Base-by-base conservation (phyloP, 345 rosid genomes). In the Draba incana region DNA sequence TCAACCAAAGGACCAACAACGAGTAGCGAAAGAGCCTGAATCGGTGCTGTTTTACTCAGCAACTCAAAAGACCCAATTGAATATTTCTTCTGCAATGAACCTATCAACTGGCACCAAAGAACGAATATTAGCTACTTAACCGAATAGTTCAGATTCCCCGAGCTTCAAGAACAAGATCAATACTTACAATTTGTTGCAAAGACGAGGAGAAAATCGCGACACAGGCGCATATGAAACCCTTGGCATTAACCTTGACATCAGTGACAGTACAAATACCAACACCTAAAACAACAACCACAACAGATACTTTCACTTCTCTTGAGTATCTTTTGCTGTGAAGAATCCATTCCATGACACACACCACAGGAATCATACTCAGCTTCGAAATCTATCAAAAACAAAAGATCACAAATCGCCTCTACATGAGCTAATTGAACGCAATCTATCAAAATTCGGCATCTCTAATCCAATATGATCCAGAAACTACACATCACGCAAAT, bases 301-400 rank as follows among this genome's bases (percentile, higher is more conserved):
- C 98, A 2, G 97, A 71, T 52, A 74, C 9, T 77, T 90, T 92
- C 67, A 92, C 89, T 86, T 85, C 86, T 68, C 57, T 86, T 0
- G 97, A 84, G 81, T 86, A 92, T 47, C 78, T 80, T 51, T 92
- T 92, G 69, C 57, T 82, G 77, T 92, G 89, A 52, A 92, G 84
- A 60, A 92, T 82, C 97, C 97, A 92, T 66, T 92, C 98, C 98
- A 92, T 82, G 13, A 92, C 76, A 64, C 98, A 90, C 2, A 92
- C 98, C 44, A 92, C 97, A 6, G 98, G 98, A 73, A 92, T 90
- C 98, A 92, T 92, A 77, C 96, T 88, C 57, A 92, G 86, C 77
- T 92, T 92, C 54, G 98, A 92, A 74, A 92, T 92, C 97, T 92
- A 58, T 28, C 12, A 47, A 27, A 5, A 62, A 64, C 13, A 5